Evolutionary conservation across 345 rosid species (phyloP).

Genomic region (Lumnitzera littorea): DNA sequence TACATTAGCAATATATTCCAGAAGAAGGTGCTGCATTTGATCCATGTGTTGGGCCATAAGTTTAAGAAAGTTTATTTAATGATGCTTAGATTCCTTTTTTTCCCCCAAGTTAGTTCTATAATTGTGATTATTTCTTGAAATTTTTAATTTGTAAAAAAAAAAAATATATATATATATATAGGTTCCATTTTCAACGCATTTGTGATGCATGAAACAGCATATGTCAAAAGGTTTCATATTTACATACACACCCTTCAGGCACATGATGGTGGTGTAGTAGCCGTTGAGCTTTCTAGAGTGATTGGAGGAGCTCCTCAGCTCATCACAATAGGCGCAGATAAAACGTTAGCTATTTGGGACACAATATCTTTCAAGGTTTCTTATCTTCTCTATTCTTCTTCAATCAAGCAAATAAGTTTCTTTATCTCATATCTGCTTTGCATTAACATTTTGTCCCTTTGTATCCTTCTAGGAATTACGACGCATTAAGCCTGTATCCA

Average conservation of each 20-base stretch:
- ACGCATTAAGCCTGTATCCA: slow-evolving; percentile 94
- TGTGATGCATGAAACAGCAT: background rate
- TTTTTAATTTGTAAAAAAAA: too few relatives aligned
- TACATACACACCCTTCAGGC: slow-evolving; percentile 34
- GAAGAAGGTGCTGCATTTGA: too few relatives aligned
- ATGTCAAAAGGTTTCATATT: background rate
- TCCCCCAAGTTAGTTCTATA: too few relatives aligned
- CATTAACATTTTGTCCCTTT: slow-evolving; percentile 10
- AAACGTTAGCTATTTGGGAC: slow-evolving; percentile 98
- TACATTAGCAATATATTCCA: too few relatives aligned
- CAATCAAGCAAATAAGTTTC: background rate
- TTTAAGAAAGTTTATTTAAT: too few relatives aligned
- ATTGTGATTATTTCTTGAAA: too few relatives aligned
- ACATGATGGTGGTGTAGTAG: slow-evolving; percentile 97
- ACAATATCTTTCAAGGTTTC: slow-evolving; percentile 91
- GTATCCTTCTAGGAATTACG: slow-evolving; percentile 67
- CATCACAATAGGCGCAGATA: slow-evolving; percentile 96
- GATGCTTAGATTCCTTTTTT: too few relatives aligned
- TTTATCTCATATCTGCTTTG: background rate
- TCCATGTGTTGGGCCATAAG: too few relatives aligned
- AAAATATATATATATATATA: too few relatives aligned
- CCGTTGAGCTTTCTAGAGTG: slow-evolving; percentile 95
- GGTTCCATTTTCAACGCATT: too few relatives aligned
- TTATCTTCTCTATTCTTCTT: slow-evolving; percentile 3
- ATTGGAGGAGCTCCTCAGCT: slow-evolving; percentile 93